These are phyloP conservation scores for Coniophora puteana DNA, from an alignment of 1,284 basidiomycete species.

Conservation along the genomic window DNA sequence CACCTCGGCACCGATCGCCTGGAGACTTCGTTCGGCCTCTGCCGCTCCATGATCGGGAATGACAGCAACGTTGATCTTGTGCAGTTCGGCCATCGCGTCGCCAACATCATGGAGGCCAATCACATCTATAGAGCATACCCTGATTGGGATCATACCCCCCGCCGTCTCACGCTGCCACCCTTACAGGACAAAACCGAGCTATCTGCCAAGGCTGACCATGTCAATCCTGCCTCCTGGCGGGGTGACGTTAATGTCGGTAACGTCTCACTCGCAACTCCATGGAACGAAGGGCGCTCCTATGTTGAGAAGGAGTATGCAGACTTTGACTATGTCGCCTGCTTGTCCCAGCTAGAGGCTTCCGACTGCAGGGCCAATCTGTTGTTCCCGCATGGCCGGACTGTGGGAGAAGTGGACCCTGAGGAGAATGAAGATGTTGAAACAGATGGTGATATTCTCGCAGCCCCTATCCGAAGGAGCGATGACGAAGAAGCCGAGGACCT, in stretches of 20 bases:
- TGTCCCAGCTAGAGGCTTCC: background rate
- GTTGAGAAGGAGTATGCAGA: background rate
- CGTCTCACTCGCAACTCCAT: background rate
- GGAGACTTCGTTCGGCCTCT: slow-evolving; percentile 16
- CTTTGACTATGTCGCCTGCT: background rate
- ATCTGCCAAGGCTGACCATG: background rate
- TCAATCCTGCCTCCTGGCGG: background rate
- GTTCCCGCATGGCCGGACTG: background rate
- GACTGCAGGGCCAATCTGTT: no score
- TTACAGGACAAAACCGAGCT: background rate
- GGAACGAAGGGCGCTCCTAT: background rate
- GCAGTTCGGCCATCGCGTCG: slow-evolving; percentile 14
- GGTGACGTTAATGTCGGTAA: background rate
- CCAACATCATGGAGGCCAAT: slow-evolving; percentile 9
- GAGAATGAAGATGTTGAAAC: background rate
- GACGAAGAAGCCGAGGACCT: background rate
- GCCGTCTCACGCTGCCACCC: background rate
- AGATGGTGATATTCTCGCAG: no score
- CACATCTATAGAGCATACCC: slow-evolving; percentile 16
- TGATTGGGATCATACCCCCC: slow-evolving; percentile 14
- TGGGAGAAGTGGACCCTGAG: background rate
- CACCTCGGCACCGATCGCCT: slow-evolving; percentile 20
- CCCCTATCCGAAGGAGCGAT: background rate
- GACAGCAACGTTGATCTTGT: slow-evolving; percentile 17
- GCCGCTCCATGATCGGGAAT: slow-evolving; percentile 16